phyloP scores from a whole-genome alignment of 1,284 basidiomycete species.

The Stereum hirsutum region DNA sequence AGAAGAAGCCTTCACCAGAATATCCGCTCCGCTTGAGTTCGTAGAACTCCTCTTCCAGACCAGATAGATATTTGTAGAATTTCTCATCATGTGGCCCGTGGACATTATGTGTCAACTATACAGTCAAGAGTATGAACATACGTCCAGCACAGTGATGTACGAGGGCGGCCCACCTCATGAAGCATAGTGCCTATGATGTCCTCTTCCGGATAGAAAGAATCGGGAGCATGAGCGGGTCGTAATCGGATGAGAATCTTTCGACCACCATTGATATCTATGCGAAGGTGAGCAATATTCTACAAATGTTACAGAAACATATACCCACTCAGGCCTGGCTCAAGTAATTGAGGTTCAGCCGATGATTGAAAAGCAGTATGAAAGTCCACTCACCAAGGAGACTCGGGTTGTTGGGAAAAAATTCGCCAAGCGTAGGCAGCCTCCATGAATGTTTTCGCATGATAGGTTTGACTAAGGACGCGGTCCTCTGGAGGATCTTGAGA shows the following conservation, averaged over 20 bases:
- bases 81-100: slow-evolving; percentile 81
- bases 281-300: slow-evolving; percentile 16
- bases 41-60: slow-evolving; percentile 77
- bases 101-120: slow-evolving; percentile 78
- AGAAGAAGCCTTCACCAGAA: slow-evolving; percentile 76
- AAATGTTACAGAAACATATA: slow-evolving; percentile 26
- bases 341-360: neutral
- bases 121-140: slow-evolving; percentile 1
- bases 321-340: slow-evolving; percentile 6
- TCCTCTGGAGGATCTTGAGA: slow-evolving; percentile 56
- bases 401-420: slow-evolving; percentile 76
- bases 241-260: slow-evolving; percentile 76
- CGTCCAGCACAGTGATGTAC: too few species aligned
- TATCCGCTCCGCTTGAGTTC: slow-evolving; percentile 70
- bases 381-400: slow-evolving; percentile 58
- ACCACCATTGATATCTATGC: slow-evolving; percentile 65
- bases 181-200: slow-evolving; percentile 74
- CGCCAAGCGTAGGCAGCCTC: slow-evolving; percentile 73
- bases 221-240: slow-evolving; percentile 57
- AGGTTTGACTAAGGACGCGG: slow-evolving; percentile 79
- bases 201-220: slow-evolving; percentile 71
- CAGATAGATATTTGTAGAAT: slow-evolving; percentile 72
- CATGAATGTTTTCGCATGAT: slow-evolving; percentile 81
- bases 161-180: slow-evolving; percentile 56
- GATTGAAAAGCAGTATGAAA: neutral